Percentiles rank a stretch among this genome's conserved stretches.
phyloP scores from a whole-genome alignment of 2,329 filamentous ascomycete species.

The Stachybotrys echinatus region DNA sequence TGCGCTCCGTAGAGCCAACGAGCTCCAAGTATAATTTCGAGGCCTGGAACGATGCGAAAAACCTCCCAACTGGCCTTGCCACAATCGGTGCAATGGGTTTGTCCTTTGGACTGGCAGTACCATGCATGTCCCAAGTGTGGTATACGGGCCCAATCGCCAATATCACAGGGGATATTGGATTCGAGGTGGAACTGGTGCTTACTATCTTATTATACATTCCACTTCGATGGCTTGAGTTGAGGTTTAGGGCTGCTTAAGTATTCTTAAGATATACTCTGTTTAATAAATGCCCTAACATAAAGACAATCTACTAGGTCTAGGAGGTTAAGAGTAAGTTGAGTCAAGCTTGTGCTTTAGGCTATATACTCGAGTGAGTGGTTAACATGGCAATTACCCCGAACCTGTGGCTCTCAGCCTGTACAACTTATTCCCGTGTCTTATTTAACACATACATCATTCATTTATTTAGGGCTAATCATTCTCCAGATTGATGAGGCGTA shows the following conservation, averaged over 20 bases:
- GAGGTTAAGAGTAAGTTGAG: no score
- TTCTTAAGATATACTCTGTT: no score
- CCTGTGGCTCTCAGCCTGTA: no score
- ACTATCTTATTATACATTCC: conserved; percentile 32
- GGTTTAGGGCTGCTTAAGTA: background rate
- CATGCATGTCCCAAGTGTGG: conserved; percentile 50
- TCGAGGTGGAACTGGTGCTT: conserved; percentile 50
- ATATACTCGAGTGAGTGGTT: no score
- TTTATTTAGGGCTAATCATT: no score
- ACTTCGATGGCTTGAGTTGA: conserved; percentile 31
- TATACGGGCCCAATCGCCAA: conserved; percentile 49
- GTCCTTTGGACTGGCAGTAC: conserved; percentile 40
- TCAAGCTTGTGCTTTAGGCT: no score
- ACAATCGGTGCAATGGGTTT: conserved; percentile 33
- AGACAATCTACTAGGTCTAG: no score
- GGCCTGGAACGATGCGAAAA: conserved; percentile 34
- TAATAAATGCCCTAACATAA: no score
- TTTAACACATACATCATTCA: no score
- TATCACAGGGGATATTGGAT: conserved; percentile 53
- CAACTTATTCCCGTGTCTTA: no score
- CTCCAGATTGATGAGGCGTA: no score
- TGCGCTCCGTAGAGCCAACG: background rate
- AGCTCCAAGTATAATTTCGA: conserved; percentile 27
- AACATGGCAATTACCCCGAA: no score
- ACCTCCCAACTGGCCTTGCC: conserved; percentile 32